Conservation (phyloP, 2,329 filamentous ascomycete species). For the Triangularia verruculosa region DNA sequence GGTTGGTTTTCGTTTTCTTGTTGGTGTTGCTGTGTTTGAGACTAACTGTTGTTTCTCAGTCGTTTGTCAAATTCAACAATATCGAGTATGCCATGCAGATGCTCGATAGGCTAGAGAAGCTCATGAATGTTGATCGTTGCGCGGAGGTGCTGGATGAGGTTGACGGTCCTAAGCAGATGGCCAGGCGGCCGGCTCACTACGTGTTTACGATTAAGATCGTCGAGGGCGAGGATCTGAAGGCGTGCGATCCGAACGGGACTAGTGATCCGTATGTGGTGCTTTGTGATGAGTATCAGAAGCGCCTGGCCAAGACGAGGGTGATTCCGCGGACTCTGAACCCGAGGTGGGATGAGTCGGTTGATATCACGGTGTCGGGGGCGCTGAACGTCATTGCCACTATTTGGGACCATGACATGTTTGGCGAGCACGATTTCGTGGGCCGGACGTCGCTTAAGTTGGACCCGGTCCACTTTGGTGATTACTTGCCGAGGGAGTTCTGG, state of each 20-base stretch:
- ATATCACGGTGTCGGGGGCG: constrained; percentile 88
- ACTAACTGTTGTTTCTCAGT: constrained; percentile 53
- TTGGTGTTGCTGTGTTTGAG: not conserved
- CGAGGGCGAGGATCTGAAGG: constrained; percentile 94
- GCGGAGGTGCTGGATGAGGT: constrained; percentile 75
- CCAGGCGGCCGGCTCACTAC: constrained; percentile 75
- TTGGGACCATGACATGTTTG: constrained; percentile 97
- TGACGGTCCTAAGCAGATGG: constrained; percentile 62
- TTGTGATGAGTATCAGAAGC: constrained; percentile 96
- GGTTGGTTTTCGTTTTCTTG: constrained; percentile 49
- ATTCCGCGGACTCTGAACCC: constrained; percentile 89
- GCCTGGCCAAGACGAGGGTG: constrained; percentile 89
- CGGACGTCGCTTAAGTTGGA: constrained; percentile 98
- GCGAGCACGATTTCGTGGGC: constrained; percentile 95
- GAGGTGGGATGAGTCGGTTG: constrained; percentile 94
- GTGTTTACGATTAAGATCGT: constrained; percentile 99
- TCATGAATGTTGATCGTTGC: constrained; percentile 88
- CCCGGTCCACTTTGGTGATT: constrained; percentile 94
- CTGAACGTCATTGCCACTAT: constrained; percentile 95
- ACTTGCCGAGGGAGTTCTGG: constrained; percentile 95
- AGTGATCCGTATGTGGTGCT: constrained; percentile 98
- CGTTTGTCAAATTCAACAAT: constrained; percentile 96
- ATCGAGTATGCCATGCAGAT: constrained; percentile 92
- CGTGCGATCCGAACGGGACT: constrained; percentile 90
- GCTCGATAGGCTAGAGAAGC: constrained; percentile 83